These are phyloP conservation scores for Solanum raphanifolium DNA, from an alignment of 257 asterid species.

Conservation along the genomic window DNA sequence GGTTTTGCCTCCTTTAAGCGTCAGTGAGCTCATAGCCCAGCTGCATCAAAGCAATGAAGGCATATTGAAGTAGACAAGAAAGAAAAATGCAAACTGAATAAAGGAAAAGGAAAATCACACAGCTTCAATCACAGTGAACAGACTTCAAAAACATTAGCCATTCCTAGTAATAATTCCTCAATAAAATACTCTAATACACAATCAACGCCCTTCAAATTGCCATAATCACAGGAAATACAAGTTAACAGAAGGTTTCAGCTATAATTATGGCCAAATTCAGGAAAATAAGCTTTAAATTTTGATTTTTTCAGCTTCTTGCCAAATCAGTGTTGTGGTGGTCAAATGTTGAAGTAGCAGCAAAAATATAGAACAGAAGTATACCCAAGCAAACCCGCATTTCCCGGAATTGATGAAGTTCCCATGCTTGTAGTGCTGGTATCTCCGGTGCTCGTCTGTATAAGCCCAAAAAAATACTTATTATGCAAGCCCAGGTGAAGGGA, in stretches of 20 bases:
- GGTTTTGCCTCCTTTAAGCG: constrained; percentile 83
- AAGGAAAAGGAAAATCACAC: neutral
- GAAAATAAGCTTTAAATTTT: neutral
- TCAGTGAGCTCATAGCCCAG: constrained; percentile 99
- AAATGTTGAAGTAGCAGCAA: neutral
- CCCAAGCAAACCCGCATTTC: constrained; percentile 97
- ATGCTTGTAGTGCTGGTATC: constrained; percentile 48
- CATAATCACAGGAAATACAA: neutral
- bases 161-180: neutral
- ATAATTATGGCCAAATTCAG: neutral
- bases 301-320: neutral
- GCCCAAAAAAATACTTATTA: constrained; percentile 9
- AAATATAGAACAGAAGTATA: constrained; percentile 19
- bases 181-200: neutral
- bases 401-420: constrained; percentile 62
- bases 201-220: neutral
- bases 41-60: constrained; percentile 39
- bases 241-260: neutral
- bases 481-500: constrained; percentile 2
- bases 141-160: neutral
- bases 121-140: neutral
- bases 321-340: neutral
- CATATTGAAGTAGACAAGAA: neutral
- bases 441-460: constrained; percentile 43
- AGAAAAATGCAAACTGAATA: neutral